Percentiles rank a stretch among this genome's conserved stretches.
Conservation (phyloP, 1,284 basidiomycete species). For the Coniferiporia weirii region DNA sequence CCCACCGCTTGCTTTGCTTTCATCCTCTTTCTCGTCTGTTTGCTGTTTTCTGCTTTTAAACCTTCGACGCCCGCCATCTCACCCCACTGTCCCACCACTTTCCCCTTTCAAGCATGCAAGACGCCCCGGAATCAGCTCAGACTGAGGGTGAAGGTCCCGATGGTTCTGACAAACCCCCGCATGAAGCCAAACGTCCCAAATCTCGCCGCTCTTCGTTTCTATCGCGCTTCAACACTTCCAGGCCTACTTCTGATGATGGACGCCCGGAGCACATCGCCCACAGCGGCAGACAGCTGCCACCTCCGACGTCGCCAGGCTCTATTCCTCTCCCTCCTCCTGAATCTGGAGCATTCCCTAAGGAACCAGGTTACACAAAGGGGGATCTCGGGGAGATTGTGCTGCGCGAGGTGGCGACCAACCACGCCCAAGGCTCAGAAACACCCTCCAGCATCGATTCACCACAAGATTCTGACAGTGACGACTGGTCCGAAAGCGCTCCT, state of each 20-base stretch:
- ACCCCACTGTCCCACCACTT: not conserved
- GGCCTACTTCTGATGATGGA: conserved; percentile 9
- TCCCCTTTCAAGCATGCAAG: conserved; percentile 27
- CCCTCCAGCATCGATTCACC: conserved; percentile 38
- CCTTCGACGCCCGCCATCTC: not conserved
- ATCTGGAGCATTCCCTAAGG: conserved; percentile 44
- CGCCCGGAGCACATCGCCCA: conserved; percentile 20
- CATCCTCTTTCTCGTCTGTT: conserved; percentile 3
- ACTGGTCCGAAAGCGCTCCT: conserved; percentile 46
- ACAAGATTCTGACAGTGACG: conserved; percentile 47
- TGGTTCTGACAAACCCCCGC: conserved; percentile 55
- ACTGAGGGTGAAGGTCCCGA: conserved; percentile 53
- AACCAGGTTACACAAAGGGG: conserved; percentile 48
- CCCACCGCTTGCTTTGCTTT: not conserved
- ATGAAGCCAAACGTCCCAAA: conserved; percentile 24
- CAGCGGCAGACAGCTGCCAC: conserved; percentile 19
- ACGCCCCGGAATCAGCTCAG: conserved; percentile 45
- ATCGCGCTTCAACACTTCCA: conserved; percentile 20
- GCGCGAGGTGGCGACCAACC: conserved; percentile 26
- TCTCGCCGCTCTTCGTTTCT: conserved; percentile 18
- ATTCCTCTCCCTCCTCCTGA: conserved; percentile 56
- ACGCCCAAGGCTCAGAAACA: conserved; percentile 32
- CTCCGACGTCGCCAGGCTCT: conserved; percentile 18
- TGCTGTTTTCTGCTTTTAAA: conserved; percentile 7
- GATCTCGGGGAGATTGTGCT: conserved; percentile 40